Base-by-base conservation (phyloP, 208 protist genomes). In the Leptomonas pyrrhocoris region DNA sequence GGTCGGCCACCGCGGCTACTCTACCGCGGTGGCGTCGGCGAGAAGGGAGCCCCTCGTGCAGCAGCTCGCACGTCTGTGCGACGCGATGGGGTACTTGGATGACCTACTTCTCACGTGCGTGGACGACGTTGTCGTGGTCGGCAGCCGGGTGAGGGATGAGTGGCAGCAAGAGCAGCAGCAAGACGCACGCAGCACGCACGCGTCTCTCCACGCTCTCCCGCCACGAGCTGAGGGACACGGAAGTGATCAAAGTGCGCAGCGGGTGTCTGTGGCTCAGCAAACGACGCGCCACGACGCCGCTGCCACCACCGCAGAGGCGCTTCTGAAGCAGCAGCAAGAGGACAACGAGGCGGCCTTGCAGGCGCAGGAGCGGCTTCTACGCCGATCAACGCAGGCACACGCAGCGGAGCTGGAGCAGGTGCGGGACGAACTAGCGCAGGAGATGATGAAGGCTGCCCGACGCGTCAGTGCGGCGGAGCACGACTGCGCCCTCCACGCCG, bases 391-490 rank as follows among this genome's bases (percentile, higher is more conserved):
- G 15, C 23, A 27, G 15, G 42, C 25, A 27, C 55, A 61, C 43
- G 40, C 16, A 1, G 42, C 51, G 18, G 27, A 25, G 19, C 13
- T 68, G 9, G 18, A 21, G 7, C n/a, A 36, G 21, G 48, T 53
- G 21, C 69, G 36, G 18, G 61, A 50, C 2, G 34, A 27, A 0
- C 45, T 67, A 19, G 16, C 31, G 18, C 27, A 49, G 15, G 70
- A 75, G 23, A 12, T 64, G 27, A 40, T 56, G 43, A 61, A 43
- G 21, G 54, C 70, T n/a, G 38, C 54, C 0, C 70, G 61, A 5
- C 61, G 54, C 3, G 43, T 57, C 1, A 75, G 61, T 21, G 45
- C 70, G 1, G 70, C 70, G 9, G 61, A 75, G 61, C 53, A 75
- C 56, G 53, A 30, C 0, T 42, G 30, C 16, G n/a, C 9, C 36